These are phyloP conservation scores for Phytophthora aleatoria DNA, from an alignment of 352 stramenopile genomes.

Conservation along the genomic window DNA sequence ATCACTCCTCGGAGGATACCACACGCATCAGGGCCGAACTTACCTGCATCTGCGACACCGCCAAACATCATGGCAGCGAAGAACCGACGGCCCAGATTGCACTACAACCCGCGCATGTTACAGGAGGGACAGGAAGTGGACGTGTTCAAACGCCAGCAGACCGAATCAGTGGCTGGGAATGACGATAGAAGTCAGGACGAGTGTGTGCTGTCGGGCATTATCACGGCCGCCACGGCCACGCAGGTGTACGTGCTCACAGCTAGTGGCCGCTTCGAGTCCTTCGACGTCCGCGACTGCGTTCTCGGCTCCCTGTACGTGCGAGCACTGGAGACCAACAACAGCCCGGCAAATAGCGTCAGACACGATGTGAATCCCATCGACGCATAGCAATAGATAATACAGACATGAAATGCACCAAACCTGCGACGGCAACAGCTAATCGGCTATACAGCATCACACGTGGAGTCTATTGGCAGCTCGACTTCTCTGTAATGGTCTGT, in stretches of 20 bases:
- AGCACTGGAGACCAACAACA: slow-evolving; percentile 22
- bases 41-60: slow-evolving; percentile 19
- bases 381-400: slow-evolving; percentile 27
- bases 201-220: slow-evolving; percentile 43
- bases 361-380: slow-evolving; percentile 2
- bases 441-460: slow-evolving; percentile 22
- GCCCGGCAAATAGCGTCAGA: slow-evolving; percentile 17
- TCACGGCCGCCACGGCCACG: slow-evolving; percentile 52
- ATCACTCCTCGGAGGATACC: slow-evolving; percentile 30
- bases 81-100: slow-evolving; percentile 29
- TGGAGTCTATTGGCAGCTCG: slow-evolving; percentile 22
- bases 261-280: slow-evolving; percentile 43
- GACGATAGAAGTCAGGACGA: slow-evolving; percentile 23
- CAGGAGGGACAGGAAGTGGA: slow-evolving; percentile 64
- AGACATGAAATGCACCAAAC: slow-evolving; percentile 7
- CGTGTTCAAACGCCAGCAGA: slow-evolving; percentile 36
- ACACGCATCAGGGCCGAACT: slow-evolving; percentile 13
- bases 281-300: slow-evolving; percentile 55
- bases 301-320: slow-evolving; percentile 36
- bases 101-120: slow-evolving; percentile 54
- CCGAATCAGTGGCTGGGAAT: slow-evolving; percentile 1
- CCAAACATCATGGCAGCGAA: slow-evolving; percentile 6
- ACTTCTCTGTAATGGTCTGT: slow-evolving; percentile 18
- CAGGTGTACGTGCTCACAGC: slow-evolving; percentile 51
- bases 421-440: slow-evolving; percentile 16